These are phyloP conservation scores for Diaporthe destruens DNA, from an alignment of 2,329 filamentous ascomycete genomes.

Conservation along the genomic window DNA sequence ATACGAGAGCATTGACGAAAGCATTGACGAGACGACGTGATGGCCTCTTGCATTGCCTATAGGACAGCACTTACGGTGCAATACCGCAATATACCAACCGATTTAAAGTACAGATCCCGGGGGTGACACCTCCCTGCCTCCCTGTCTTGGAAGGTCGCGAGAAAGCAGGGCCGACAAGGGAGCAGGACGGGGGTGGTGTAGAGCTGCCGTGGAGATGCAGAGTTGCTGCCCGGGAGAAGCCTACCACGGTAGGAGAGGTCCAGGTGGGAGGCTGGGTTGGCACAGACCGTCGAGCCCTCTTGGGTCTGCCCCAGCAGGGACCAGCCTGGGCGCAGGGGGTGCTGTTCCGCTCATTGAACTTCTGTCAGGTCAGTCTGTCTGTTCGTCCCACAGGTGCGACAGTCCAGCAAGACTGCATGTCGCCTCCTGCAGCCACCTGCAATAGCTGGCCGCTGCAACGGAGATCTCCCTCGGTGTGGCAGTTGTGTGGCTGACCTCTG, in stretches of 20 bases:
- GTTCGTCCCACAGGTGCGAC: constrained; percentile 9
- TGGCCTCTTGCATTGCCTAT: constrained; percentile 12
- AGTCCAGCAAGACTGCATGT: constrained; percentile 26
- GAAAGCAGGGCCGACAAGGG: constrained; percentile 17
- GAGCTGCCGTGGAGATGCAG: not conserved
- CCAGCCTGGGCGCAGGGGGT: constrained; percentile 1
- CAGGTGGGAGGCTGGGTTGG: constrained; percentile 31
- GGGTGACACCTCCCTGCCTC: constrained; percentile 2
- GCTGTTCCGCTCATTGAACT: not conserved
- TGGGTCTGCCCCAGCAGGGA: constrained; percentile 4
- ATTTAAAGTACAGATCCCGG: not conserved
- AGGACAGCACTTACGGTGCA: not conserved
- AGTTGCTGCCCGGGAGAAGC: not conserved
- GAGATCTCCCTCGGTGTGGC: constrained; percentile 19
- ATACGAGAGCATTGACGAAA: not conserved
- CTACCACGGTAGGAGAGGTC: too few relatives aligned
- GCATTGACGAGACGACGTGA: constrained; percentile 13
- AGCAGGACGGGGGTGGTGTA: not conserved
- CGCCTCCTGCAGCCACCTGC: constrained; percentile 24
- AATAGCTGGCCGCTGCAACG: constrained; percentile 2
- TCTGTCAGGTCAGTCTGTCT: not conserved
- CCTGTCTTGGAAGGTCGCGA: constrained; percentile 23
- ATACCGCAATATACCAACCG: not conserved
- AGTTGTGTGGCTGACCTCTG: constrained; percentile 18
- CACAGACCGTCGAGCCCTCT: constrained; percentile 20